phyloP scores from a whole-genome alignment of 148 eudicot species.

The Talinum fruticosum region DNA sequence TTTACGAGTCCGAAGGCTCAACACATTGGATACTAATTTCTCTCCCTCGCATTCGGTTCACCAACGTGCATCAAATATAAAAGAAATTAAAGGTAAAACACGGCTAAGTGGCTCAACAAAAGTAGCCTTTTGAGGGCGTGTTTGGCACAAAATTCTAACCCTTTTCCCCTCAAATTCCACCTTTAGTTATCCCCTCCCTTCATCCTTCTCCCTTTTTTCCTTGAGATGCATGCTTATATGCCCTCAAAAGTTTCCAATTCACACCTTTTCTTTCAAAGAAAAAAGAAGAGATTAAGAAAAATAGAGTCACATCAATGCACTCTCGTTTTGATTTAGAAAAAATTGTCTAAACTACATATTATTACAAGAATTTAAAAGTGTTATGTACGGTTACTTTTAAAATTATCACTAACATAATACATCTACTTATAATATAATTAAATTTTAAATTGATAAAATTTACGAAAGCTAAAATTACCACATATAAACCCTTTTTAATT shows the following conservation, averaged over 20 bases:
- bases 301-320: constrained; percentile 2
- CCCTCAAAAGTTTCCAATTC: constrained; percentile 22
- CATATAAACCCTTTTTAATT: too few relatives aligned
- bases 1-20: not conserved
- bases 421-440: too few relatives aligned
- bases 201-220: constrained; percentile 11
- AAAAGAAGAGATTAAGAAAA: not conserved
- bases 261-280: not conserved
- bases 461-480: too few relatives aligned
- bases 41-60: not conserved
- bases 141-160: constrained; percentile 44
- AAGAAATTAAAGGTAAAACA: too few relatives aligned
- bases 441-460: too few relatives aligned
- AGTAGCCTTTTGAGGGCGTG: constrained; percentile 28
- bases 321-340: constrained; percentile 17
- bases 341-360: not conserved
- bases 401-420: too few relatives aligned
- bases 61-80: not conserved
- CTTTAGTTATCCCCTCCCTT: not conserved
- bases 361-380: too few relatives aligned
- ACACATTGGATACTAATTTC: constrained; percentile 39
- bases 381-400: too few relatives aligned
- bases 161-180: constrained; percentile 29
- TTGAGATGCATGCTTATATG: constrained; percentile 21
- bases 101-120: too few relatives aligned